These are phyloP conservation scores for Furcasterigmium sp. DNA, from an alignment of 2,329 filamentous ascomycete species.

Conservation along the genomic window DNA sequence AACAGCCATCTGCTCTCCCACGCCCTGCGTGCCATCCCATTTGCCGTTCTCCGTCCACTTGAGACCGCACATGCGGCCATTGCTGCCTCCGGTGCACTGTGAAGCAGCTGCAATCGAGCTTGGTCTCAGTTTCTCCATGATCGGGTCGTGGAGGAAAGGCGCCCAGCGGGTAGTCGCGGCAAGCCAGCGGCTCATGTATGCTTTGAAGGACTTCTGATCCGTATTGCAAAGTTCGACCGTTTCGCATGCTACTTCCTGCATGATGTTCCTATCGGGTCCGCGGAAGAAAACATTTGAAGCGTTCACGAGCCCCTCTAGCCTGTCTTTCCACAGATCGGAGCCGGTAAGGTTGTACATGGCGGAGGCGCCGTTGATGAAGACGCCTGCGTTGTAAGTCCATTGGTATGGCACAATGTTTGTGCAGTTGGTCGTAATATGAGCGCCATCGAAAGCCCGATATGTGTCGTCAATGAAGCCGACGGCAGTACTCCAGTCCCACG, in stretches of 20 bases:
- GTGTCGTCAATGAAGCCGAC: slow-evolving; percentile 54
- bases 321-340: slow-evolving; percentile 49
- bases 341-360: slow-evolving; percentile 63
- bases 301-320: slow-evolving; percentile 51
- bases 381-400: slow-evolving; percentile 66
- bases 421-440: slow-evolving; percentile 52
- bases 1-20: slow-evolving; percentile 68
- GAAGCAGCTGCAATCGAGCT: slow-evolving; percentile 53
- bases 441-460: slow-evolving; percentile 60
- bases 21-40: slow-evolving; percentile 56
- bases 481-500: slow-evolving; percentile 63
- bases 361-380: slow-evolving; percentile 59
- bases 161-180: slow-evolving; percentile 59
- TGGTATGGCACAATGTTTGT: slow-evolving; percentile 53
- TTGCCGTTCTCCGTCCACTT: slow-evolving; percentile 49
- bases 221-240: slow-evolving; percentile 53
- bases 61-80: slow-evolving; percentile 54
- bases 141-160: slow-evolving; percentile 46
- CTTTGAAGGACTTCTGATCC: slow-evolving; percentile 60
- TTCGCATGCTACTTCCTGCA: slow-evolving; percentile 64
- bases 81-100: slow-evolving; percentile 52
- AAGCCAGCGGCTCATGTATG: slow-evolving; percentile 57
- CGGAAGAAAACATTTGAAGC: slow-evolving; percentile 51
- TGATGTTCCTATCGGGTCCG: slow-evolving; percentile 45
- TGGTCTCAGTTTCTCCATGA: slow-evolving; percentile 48